Percentiles rank a stretch among this genome's conserved stretches.
Conservation (phyloP, 2,329 filamentous ascomycete species). For the Paecilomyces variotii region DNA sequence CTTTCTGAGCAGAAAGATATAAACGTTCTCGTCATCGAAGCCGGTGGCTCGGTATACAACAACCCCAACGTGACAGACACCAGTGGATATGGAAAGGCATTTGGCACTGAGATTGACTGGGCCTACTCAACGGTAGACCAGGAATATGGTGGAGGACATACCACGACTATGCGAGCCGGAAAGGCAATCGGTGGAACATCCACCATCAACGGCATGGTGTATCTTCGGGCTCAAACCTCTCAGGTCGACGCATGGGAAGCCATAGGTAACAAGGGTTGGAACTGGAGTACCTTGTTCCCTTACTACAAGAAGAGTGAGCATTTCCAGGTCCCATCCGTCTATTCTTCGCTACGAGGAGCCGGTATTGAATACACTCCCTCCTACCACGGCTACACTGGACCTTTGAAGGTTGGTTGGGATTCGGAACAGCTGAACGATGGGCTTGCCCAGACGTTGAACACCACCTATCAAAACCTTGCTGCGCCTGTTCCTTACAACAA, state of each 20-base stretch:
- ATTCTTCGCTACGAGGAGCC: slow-evolving; percentile 6
- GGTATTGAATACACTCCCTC: slow-evolving; percentile 16
- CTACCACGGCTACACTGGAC: slow-evolving; percentile 20
- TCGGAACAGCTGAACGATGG: slow-evolving; percentile 12
- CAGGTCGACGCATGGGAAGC: slow-evolving; percentile 31
- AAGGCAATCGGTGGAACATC: slow-evolving; percentile 38
- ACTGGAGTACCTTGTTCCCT: slow-evolving; percentile 21
- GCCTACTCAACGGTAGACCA: slow-evolving; percentile 32
- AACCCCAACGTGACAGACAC: slow-evolving; percentile 22
- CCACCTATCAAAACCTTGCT: slow-evolving; percentile 26
- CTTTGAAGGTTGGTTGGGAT: slow-evolving; percentile 20
- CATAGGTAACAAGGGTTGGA: slow-evolving; percentile 22
- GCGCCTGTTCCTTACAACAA: slow-evolving; percentile 30
- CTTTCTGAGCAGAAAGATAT: slow-evolving; percentile 21
- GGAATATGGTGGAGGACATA: slow-evolving; percentile 22
- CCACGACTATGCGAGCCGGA: slow-evolving; percentile 28
- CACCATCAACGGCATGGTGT: slow-evolving; percentile 36
- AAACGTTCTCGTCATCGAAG: slow-evolving; percentile 22
- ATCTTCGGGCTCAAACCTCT: slow-evolving; percentile 24
- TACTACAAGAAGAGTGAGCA: slow-evolving; percentile 22
- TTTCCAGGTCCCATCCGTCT: slow-evolving; percentile 12
- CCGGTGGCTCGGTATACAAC: slow-evolving; percentile 17
- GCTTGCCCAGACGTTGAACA: slow-evolving; percentile 24
- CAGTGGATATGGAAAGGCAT: slow-evolving; percentile 15
- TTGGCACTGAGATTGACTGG: slow-evolving; percentile 34